Evolutionary conservation across 371 early-diverging fungal genomes (phyloP), one percentile per base, ranked within the genome.

Genomic region (Blakeslea trispora): DNA sequence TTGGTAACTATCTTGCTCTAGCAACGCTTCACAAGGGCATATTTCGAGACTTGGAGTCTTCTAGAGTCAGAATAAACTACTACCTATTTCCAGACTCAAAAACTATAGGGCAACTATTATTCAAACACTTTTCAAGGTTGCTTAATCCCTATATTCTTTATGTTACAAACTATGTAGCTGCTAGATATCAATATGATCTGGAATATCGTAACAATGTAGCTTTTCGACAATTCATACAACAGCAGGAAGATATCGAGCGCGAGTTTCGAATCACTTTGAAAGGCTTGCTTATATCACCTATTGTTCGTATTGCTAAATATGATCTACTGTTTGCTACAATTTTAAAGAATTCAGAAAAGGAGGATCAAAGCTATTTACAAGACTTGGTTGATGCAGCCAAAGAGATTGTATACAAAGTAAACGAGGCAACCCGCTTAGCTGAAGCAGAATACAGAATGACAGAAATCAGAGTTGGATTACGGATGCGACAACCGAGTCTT

Each of bases 401-500:
- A 32, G 41, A 55, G 18, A 41, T 61, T 21, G 32, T 51, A 15
- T 35, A 61, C 32, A 55, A 50, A 39, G 55, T 61, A n/a, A 55
- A 61, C 34, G 56, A 55, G 40, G 61, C 61, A n/a, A 50, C 50
- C 21, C 50, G 56, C 19, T 39, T 43, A 11, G 61, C 61, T 11
- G 41, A 50, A 32, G 39, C 56, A 17, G 61, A 55, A 21, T 55
- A 61, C 22, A 31, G 61, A 0, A 19, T 61, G 13, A 22, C 40
- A 31, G 51, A 61, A 21, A 61, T 61, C 51, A 55, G 45, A n/a
- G 4, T 40, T 13, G 54, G 48, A 6, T 19, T 59, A 4, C 19
- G 48, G 17, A 18, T 48, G 6, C 48, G 40, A 0, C 28, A 42
- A n/a, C 40, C 46, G 15, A 51, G 42, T 18, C 24, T 43, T 17